These are phyloP conservation scores for Oleoguttula mirabilis DNA, from an alignment of 495 filamentous ascomycete species.

Conservation along the genomic window DNA sequence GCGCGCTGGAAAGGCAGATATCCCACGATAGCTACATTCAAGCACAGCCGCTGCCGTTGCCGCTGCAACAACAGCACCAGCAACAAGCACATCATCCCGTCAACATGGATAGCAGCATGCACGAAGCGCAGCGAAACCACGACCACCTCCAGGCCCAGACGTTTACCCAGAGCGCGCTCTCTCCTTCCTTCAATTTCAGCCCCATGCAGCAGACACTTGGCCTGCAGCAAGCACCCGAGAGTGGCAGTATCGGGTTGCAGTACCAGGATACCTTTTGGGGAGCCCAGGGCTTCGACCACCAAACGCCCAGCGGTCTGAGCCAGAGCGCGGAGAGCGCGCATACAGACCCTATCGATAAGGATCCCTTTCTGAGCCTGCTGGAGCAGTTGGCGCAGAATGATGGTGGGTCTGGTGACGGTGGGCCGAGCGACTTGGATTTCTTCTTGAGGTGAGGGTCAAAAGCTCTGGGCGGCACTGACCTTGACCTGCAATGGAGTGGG, in stretches of 20 bases:
- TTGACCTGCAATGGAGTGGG: no score
- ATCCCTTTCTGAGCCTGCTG: conserved; percentile 65
- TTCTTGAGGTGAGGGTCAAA: conserved; percentile 7
- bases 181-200: conserved; percentile 31
- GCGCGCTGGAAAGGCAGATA: not conserved
- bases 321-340: conserved; percentile 19
- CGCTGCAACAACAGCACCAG: not conserved
- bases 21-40: not conserved
- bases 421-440: conserved; percentile 10
- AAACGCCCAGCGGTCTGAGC: conserved; percentile 28
- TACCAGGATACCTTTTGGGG: conserved; percentile 49
- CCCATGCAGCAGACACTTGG: not conserved
- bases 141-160: conserved; percentile 20
- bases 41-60: not conserved
- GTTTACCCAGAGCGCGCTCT: conserved; percentile 29
- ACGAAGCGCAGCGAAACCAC: not conserved
- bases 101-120: not conserved
- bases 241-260: no score
- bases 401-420: conserved; percentile 3
- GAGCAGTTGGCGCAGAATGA: conserved; percentile 76
- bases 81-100: conserved; percentile 1
- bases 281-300: conserved; percentile 29
- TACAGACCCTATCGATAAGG: conserved; percentile 36
- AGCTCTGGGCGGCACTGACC: no score
- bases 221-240: conserved; percentile 31